Percentiles rank a stretch among this genome's conserved stretches.
Conservation (phyloP, 768 basidiomycete species). For the Hemileccinum rubropunctum region DNA sequence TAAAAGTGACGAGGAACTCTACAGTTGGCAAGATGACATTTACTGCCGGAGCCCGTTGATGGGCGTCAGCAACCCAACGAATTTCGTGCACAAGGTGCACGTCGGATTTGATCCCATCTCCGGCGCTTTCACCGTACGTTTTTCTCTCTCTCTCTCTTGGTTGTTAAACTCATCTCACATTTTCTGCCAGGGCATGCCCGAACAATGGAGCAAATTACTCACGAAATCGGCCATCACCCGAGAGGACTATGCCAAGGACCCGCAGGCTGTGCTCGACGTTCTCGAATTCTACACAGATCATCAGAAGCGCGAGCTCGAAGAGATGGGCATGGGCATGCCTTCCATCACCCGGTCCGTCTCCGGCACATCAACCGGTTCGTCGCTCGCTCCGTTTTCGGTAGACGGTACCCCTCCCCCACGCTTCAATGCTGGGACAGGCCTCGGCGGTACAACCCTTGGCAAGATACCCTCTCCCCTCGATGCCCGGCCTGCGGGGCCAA, state of each 20-base stretch:
- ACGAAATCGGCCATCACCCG: slow-evolving; percentile 97
- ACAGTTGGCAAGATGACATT: slow-evolving; percentile 97
- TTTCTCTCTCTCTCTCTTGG: background rate
- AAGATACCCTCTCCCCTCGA: slow-evolving; percentile 42
- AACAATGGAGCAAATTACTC: slow-evolving; percentile 96
- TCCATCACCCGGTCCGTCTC: slow-evolving; percentile 23
- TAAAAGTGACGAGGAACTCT: slow-evolving; percentile 96
- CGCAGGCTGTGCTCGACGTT: slow-evolving; percentile 95
- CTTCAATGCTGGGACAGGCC: slow-evolving; percentile 89
- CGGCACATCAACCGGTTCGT: slow-evolving; percentile 15
- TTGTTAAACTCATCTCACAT: background rate
- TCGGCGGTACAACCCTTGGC: slow-evolving; percentile 62
- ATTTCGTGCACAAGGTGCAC: slow-evolving; percentile 98
- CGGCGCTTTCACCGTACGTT: slow-evolving; percentile 88
- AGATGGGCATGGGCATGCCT: slow-evolving; percentile 40
- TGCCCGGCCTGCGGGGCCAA: slow-evolving; percentile 34
- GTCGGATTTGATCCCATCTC: slow-evolving; percentile 94
- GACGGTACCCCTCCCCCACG: slow-evolving; percentile 58
- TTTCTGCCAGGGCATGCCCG: slow-evolving; percentile 77
- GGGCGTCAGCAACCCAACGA: slow-evolving; percentile 92
- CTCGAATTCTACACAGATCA: slow-evolving; percentile 98
- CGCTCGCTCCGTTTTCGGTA: slow-evolving; percentile 37
- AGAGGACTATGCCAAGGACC: slow-evolving; percentile 96
- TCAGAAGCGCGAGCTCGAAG: slow-evolving; percentile 91
- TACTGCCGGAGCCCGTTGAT: slow-evolving; percentile 89